Percentiles rank a stretch among this genome's conserved stretches.
These are phyloP conservation scores for Mycogone perniciosa DNA, from an alignment of 2,329 filamentous ascomycete species.

Conservation along the genomic window DNA sequence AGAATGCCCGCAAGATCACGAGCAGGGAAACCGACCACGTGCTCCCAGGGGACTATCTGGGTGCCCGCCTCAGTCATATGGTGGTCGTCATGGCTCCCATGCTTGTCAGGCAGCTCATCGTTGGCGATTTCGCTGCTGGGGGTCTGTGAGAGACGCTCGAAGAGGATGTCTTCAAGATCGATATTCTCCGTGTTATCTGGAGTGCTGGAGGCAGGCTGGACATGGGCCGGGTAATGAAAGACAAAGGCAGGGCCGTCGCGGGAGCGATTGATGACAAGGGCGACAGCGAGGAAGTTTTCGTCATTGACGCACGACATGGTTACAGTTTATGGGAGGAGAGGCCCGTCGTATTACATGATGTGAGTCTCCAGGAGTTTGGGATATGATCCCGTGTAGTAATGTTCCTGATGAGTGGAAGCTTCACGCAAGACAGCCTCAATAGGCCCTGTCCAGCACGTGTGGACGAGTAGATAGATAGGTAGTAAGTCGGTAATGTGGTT, in stretches of 20 bases:
- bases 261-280: slow-evolving; percentile 67
- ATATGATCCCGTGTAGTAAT: too few relatives aligned
- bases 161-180: slow-evolving; percentile 47
- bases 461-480: too few relatives aligned
- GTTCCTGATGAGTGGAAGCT: too few relatives aligned
- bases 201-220: slow-evolving; percentile 33
- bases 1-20: slow-evolving; percentile 74
- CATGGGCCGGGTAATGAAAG: slow-evolving; percentile 76
- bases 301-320: slow-evolving; percentile 46
- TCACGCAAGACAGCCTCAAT: too few relatives aligned
- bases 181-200: slow-evolving; percentile 25
- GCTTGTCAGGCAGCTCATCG: slow-evolving; percentile 36
- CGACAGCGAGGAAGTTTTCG: slow-evolving; percentile 60
- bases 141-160: slow-evolving; percentile 40
- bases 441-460: too few relatives aligned
- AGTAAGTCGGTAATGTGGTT: too few relatives aligned
- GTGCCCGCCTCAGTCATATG: slow-evolving; percentile 49
- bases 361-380: not conserved
- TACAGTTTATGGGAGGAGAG: slow-evolving; percentile 21
- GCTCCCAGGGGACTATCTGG: slow-evolving; percentile 62
- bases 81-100: slow-evolving; percentile 49
- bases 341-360: slow-evolving; percentile 7
- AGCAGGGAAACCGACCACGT: slow-evolving; percentile 66
- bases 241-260: slow-evolving; percentile 75
- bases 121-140: slow-evolving; percentile 27